Percentiles rank a stretch among this genome's conserved stretches.
Conservation (phyloP, 2,329 filamentous ascomycete genomes). For the Mycosphaerella sp. region DNA sequence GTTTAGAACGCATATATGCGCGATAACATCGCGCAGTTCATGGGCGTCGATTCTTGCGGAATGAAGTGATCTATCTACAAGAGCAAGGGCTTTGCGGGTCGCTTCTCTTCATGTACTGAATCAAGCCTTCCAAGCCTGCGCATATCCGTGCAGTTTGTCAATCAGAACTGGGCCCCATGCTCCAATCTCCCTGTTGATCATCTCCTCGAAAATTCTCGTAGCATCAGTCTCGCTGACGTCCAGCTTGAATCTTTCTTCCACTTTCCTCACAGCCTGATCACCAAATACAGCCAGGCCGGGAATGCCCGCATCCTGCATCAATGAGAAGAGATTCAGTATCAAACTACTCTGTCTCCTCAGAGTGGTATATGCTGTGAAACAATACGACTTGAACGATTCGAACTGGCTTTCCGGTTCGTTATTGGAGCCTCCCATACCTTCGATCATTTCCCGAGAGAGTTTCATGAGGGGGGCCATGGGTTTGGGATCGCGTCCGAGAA, state of each 20-base stretch:
- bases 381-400: slow-evolving; percentile 86
- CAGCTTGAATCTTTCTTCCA: slow-evolving; percentile 88
- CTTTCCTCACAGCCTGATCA: slow-evolving; percentile 90
- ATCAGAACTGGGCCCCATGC: slow-evolving; percentile 90
- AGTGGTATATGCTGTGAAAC: slow-evolving; percentile 88
- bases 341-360: slow-evolving; percentile 83
- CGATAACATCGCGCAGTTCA: no score
- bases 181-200: slow-evolving; percentile 86
- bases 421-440: slow-evolving; percentile 79
- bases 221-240: slow-evolving; percentile 91
- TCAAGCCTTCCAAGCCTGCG: slow-evolving; percentile 64
- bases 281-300: slow-evolving; percentile 72
- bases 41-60: no score
- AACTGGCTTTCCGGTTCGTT: slow-evolving; percentile 53
- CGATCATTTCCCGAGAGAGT: slow-evolving; percentile 94
- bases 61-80: no score
- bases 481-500: slow-evolving; percentile 92
- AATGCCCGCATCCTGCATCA: slow-evolving; percentile 98
- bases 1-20: no score
- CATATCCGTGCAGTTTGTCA: slow-evolving; percentile 87
- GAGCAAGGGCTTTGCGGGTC: no score
- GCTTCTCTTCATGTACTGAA: not conserved
- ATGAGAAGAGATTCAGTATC: slow-evolving; percentile 87
- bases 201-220: slow-evolving; percentile 74
- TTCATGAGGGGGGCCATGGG: slow-evolving; percentile 98